Percentiles rank a stretch among this genome's conserved stretches.
phyloP scores from a whole-genome alignment of 345 rosid species.

The Eucalyptus guilfoylei region DNA sequence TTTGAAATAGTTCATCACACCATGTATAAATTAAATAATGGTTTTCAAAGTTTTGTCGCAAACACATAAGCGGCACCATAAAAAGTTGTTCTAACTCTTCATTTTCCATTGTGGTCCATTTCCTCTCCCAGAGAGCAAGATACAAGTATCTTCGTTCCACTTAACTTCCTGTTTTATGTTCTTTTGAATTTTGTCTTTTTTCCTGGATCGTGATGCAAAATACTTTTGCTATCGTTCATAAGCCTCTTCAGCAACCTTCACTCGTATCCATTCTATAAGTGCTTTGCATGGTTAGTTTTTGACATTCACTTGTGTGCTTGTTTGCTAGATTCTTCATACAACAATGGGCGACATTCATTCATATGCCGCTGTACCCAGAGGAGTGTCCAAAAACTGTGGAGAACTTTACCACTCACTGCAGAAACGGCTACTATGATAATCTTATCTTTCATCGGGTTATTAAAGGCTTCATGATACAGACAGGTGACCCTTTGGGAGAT shows the following conservation, averaged over 20 bases:
- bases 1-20: not conserved
- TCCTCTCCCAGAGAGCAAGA: not conserved
- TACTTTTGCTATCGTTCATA: not conserved
- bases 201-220: not conserved
- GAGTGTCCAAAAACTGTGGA: slow-evolving; percentile 99
- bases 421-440: slow-evolving; percentile 92
- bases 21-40: not conserved
- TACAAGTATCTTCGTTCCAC: not conserved
- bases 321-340: slow-evolving; percentile 61
- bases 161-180: not conserved
- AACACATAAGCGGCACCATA: not conserved
- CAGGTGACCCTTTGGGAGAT: slow-evolving; percentile 98
- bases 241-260: not conserved
- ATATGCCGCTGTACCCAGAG: slow-evolving; percentile 92
- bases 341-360: slow-evolving; percentile 90
- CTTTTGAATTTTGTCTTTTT: not conserved
- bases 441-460: slow-evolving; percentile 92
- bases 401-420: slow-evolving; percentile 92
- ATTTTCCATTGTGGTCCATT: not conserved
- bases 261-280: not conserved
- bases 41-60: not conserved
- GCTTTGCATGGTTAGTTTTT: not conserved
- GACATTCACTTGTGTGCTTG: not conserved
- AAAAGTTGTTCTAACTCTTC: not conserved
- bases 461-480: slow-evolving; percentile 94